phyloP scores from a whole-genome alignment of 2,329 filamentous ascomycete species.

The Pseudophaeomoniella oleicola region DNA sequence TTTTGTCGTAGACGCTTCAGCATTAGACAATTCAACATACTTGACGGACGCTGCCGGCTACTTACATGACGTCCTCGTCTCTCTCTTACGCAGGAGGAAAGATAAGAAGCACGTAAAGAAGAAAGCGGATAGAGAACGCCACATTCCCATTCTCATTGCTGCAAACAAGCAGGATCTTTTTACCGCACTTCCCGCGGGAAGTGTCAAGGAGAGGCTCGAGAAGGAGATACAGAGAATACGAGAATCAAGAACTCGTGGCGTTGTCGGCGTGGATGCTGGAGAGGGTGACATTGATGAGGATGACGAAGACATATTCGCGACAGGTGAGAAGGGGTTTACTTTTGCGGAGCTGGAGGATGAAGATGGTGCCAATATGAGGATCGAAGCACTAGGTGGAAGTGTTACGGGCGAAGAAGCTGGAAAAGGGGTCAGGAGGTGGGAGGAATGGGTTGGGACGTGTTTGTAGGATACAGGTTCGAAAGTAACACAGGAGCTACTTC shows the following conservation, averaged over 20 bases:
- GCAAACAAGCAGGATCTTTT: conserved; percentile 96
- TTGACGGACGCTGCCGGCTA: conserved; percentile 67
- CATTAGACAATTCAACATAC: conserved; percentile 29
- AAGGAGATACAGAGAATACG: conserved; percentile 68
- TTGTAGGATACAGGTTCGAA: no score
- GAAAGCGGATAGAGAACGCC: conserved; percentile 29
- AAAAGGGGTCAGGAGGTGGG: conserved; percentile 70
- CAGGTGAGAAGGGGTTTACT: conserved; percentile 59
- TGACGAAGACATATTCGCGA: conserved; percentile 65
- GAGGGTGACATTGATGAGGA: conserved; percentile 50
- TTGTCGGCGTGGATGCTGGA: conserved; percentile 33
- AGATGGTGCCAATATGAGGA: conserved; percentile 59
- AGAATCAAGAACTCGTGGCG: conserved; percentile 59
- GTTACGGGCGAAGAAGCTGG: conserved; percentile 48
- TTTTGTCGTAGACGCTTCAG: conserved; percentile 77
- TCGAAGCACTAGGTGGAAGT: conserved; percentile 60
- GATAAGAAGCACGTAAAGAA: conserved; percentile 35
- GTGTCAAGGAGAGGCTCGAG: conserved; percentile 65
- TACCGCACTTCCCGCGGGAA: conserved; percentile 65
- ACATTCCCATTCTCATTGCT: conserved; percentile 65
- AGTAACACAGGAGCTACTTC: no score
- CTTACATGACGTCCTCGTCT: conserved; percentile 75
- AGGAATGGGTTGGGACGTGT: conserved; percentile 72
- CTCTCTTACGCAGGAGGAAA: conserved; percentile 52
- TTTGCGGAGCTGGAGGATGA: conserved; percentile 72